These are phyloP conservation scores for Acarospora socialis DNA, from an alignment of 2,329 filamentous ascomycete genomes.

Conservation along the genomic window DNA sequence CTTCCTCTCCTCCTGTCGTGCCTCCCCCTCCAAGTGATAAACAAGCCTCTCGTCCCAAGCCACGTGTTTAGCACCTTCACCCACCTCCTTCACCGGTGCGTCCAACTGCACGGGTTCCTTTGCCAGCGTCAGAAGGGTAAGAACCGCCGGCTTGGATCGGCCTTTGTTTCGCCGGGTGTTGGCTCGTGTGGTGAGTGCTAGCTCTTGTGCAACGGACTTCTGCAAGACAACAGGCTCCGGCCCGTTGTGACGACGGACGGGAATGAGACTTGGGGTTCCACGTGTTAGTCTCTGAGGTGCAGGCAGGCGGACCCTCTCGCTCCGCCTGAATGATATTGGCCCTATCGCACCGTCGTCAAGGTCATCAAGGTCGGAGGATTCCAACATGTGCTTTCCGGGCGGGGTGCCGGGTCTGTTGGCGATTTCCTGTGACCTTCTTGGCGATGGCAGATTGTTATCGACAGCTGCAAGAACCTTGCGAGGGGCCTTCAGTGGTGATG, in stretches of 20 bases:
- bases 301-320: slow-evolving; percentile 9
- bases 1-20: slow-evolving; percentile 5
- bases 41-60: slow-evolving; percentile 34
- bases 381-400: slow-evolving; percentile 6
- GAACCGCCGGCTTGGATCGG: slow-evolving; percentile 28
- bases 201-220: slow-evolving; percentile 34
- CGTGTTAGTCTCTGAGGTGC: slow-evolving; percentile 8
- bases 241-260: slow-evolving; percentile 25
- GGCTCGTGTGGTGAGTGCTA: slow-evolving; percentile 29
- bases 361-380: slow-evolving; percentile 6
- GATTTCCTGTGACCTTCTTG: slow-evolving; percentile 5
- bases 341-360: slow-evolving; percentile 7
- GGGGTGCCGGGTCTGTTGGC: slow-evolving; percentile 7
- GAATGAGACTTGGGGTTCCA: slow-evolving; percentile 14
- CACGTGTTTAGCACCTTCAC: slow-evolving; percentile 21
- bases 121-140: slow-evolving; percentile 29
- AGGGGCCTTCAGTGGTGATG: slow-evolving; percentile 11
- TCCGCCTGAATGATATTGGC: slow-evolving; percentile 10
- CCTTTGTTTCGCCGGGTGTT: slow-evolving; percentile 40
- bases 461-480: slow-evolving; percentile 9
- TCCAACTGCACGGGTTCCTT: slow-evolving; percentile 15
- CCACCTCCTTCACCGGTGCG: slow-evolving; percentile 9
- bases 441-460: slow-evolving; percentile 6
- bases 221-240: slow-evolving; percentile 31
- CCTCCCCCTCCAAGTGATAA: slow-evolving; percentile 27